Conservation (phyloP, 441 rosid species). For the Geranium incanum region DNA sequence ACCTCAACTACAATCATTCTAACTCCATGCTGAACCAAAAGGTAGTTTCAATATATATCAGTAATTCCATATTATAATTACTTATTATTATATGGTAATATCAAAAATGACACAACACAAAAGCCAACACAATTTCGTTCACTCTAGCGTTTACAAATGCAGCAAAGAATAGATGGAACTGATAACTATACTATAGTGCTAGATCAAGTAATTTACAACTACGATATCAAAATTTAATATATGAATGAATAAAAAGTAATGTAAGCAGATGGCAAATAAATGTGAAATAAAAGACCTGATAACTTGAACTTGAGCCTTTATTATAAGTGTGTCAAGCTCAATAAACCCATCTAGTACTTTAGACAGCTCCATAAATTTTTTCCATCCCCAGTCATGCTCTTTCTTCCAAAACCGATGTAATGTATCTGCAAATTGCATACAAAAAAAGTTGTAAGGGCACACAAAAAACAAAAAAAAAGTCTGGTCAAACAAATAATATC, state of each 20-base stretch:
- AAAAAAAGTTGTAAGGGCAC: slow-evolving; percentile 16
- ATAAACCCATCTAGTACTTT: slow-evolving; percentile 78
- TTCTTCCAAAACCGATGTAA: slow-evolving; percentile 92
- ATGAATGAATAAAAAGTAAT: background rate
- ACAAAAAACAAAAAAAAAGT: slow-evolving; percentile 16
- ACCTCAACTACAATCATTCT: no score
- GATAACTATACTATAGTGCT: background rate
- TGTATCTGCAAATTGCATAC: slow-evolving; percentile 52
- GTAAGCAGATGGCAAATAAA: background rate
- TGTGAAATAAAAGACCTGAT: slow-evolving; percentile 43
- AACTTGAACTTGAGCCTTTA: slow-evolving; percentile 95
- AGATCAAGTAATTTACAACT: background rate
- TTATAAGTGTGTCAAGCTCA: slow-evolving; percentile 65
- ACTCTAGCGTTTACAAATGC: background rate
- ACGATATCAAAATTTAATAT: background rate
- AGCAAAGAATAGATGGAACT: background rate
- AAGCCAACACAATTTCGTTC: background rate
- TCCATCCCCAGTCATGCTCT: slow-evolving; percentile 99
- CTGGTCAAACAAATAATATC: slow-evolving; percentile 13
- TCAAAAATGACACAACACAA: background rate
- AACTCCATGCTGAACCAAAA: no score
- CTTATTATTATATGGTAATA: background rate
- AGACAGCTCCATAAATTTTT: slow-evolving; percentile 82
- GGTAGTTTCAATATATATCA: no score
- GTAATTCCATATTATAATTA: no score